Evolutionary conservation across 345 rosid species (phyloP), one percentile per base, ranked within the genome.

Genomic region (Eucalyptus microcorys): DNA sequence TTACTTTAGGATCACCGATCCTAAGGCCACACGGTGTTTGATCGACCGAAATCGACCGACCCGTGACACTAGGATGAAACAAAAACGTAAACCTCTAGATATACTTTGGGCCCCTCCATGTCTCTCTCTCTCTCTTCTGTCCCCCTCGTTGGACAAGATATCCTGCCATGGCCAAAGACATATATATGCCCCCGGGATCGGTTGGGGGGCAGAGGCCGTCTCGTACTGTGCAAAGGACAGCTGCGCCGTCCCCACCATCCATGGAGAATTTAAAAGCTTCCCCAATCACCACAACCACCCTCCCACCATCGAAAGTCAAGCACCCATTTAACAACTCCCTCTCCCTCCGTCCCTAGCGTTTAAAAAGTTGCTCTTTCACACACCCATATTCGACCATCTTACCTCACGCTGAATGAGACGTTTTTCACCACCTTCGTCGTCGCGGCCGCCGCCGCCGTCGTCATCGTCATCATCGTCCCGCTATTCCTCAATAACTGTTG

Each of bases 21-120:
- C n/a, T n/a, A n/a, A n/a, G n/a, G n/a, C n/a, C n/a, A n/a, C n/a
- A n/a, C n/a, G n/a, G n/a, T n/a, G n/a, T n/a, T n/a, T n/a, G n/a
- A n/a, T n/a, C n/a, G n/a, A n/a, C n/a, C n/a, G n/a, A n/a, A n/a
- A n/a, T n/a, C n/a, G n/a, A n/a, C n/a, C n/a, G n/a, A n/a, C n/a
- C n/a, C n/a, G n/a, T n/a, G n/a, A n/a, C n/a, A n/a, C 22, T 17
- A 3, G 10, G 0, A 68, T 8, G 9, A 3, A 37, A 19, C 4
- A 19, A 37, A 10, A 34, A 19, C 11, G 4, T 8, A 5, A 37
- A 12, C 26, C 6, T 11, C 22, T 37, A 64, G 5, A 9, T 17
- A 34, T 17, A 52, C 17, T 52, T 22, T 71, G 9, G 81, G 45
- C 4, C 81, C 43, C 13, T 34, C 24, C 42, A 43, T 30, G 2